Percentiles rank a stretch among this genome's conserved stretches.
These are phyloP conservation scores for Andrographis paniculata DNA, from an alignment of 305 asterid species.

Conservation along the genomic window DNA sequence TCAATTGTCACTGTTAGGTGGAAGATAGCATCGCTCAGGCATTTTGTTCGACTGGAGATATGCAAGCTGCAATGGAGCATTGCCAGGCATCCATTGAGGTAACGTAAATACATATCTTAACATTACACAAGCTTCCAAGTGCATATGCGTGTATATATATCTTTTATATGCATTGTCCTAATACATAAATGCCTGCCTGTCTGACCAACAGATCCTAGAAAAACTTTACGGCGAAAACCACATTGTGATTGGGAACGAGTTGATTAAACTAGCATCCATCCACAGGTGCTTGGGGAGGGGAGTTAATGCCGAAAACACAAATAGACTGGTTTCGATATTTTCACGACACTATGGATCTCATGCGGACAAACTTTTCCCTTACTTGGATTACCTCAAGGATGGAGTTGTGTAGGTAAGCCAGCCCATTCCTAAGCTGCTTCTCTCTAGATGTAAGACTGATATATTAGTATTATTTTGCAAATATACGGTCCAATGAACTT, in stretches of 20 bases:
- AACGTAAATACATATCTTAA: too few species aligned
- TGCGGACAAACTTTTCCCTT: constrained; percentile 47
- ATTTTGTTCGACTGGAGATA: constrained; percentile 58
- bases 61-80: constrained; percentile 57
- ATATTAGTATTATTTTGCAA: too few species aligned
- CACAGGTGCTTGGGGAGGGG: constrained; percentile 33
- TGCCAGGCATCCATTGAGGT: constrained; percentile 77
- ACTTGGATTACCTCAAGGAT: constrained; percentile 28
- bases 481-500: too few species aligned
- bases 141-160: too few species aligned
- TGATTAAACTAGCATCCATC: constrained; percentile 67
- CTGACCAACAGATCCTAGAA: constrained; percentile 70
- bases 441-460: not conserved
- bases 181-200: too few species aligned
- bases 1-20: constrained; percentile 33
- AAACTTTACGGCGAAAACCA: constrained; percentile 61
- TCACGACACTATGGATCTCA: constrained; percentile 65
- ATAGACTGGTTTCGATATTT: constrained; percentile 37
- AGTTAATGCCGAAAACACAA: constrained; percentile 25
- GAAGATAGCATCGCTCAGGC: constrained; percentile 81
- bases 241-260: constrained; percentile 74
- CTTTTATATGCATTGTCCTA: too few species aligned
- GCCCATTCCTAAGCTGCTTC: not conserved
- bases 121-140: too few species aligned
- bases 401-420: constrained; percentile 16